Evolutionary conservation across 345 rosid genomes (phyloP).

Genomic region (Hibiscus mutabilis): DNA sequence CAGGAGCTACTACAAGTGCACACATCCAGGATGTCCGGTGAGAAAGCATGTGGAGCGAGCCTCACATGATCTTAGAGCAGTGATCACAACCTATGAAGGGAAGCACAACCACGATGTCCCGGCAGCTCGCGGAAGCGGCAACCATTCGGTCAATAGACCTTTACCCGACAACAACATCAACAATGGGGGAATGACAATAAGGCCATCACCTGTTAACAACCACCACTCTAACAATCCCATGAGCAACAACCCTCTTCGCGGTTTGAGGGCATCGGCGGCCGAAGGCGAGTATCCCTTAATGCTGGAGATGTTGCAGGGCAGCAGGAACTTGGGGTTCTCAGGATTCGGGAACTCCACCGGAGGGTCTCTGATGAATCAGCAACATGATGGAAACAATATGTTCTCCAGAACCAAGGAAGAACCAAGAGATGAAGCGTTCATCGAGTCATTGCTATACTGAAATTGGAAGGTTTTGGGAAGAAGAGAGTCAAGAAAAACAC

Average conservation of each 20-base stretch:
- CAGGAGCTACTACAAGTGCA: conserved; percentile 1
- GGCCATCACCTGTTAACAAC: background rate
- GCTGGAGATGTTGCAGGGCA: background rate
- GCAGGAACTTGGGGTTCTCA: background rate
- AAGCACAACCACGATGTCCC: background rate
- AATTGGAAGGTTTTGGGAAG: background rate
- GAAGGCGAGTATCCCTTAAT: background rate
- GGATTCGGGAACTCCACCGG: background rate
- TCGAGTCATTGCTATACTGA: background rate
- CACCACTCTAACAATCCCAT: background rate
- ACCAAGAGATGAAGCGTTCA: background rate
- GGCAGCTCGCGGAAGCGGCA: background rate
- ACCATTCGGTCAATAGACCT: background rate
- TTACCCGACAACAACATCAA: background rate
- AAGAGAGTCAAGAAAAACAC: background rate
- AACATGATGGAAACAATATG: background rate
- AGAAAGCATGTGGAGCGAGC: background rate
- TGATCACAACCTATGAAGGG: background rate
- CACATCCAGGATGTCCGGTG: background rate
- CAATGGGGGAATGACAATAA: background rate
- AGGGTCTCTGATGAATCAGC: background rate
- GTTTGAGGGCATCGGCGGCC: background rate
- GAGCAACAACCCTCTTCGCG: background rate
- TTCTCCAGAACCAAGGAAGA: background rate
- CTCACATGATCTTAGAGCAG: background rate